Base-by-base conservation (phyloP, 2,329 filamentous ascomycete genomes). In the Claviceps capensis region DNA sequence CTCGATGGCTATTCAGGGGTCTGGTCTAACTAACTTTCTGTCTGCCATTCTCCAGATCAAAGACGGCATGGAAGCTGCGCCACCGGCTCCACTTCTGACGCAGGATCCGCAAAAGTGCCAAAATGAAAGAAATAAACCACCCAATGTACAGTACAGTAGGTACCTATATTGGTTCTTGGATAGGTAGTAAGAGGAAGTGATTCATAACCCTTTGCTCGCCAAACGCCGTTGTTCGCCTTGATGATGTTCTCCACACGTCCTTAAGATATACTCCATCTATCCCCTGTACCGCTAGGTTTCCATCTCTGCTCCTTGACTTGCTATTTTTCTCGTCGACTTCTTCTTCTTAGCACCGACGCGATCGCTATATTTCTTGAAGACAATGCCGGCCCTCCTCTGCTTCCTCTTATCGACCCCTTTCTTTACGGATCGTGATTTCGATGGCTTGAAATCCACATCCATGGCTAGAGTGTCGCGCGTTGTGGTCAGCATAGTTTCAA, bases 311-410 rank as follows among this genome's bases (percentile, higher is more conserved):
- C 5, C 17, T 19, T 47, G 7, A 22, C 16, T 38, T 38, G 19
- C 5, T n/a, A 9, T 50, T 52, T 37, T 36, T 40, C 56, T 57
- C 48, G 49, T 54, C 13, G 51, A 50, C 49, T 58, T 63, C 61
- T 68, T 71, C 66, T 72, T 75, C 61, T 70, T 73, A 57, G 67
- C 67, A 51, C 67, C 69, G 57, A 71, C 65, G 56, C 72, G 72
- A 53, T 79, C 74, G 55, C 74, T 74, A 62, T 76, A 81, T 60
- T 74, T 80, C 50, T 72, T 72, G 56, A 83, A 84, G 22, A 81
- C 77, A 54, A 83, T 82, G 54, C 72, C 72, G 42, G 73, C 70
- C 58, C 74, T 78, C 65, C 75, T 79, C 57, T 68, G 70, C 59
- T 69, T 74, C 62, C 74, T 72, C 72, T 82, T 83, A 65, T 75